Base-by-base conservation (phyloP, 257 asterid species). In the Leptodermis oblonga region DNA sequence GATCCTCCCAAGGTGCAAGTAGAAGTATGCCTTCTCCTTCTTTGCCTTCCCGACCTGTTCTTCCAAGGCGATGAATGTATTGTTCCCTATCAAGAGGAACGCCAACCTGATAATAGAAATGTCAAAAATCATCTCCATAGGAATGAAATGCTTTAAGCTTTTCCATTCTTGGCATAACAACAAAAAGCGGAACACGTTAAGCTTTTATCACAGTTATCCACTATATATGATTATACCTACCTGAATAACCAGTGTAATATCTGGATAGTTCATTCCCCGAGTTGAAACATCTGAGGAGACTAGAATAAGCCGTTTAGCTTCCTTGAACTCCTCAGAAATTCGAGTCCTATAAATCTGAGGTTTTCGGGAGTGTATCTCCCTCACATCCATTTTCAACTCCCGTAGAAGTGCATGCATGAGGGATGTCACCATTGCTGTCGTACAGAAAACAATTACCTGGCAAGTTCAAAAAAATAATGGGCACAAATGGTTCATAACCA, bases 1-100 rank as follows among this genome's bases (percentile, higher is more conserved):
- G 86, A 64, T 91, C 87, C 70, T 94, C 99, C 96, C 96, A 94
- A 33, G 96, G 95, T 53, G 99, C 92, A 78, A 93, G 89, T 80
- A 94, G 42, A 52, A 94, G 70, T 60, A 88, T 67, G 65, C 96
- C 95, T 82, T 86, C 87, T 36, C 97, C 96, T 61, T 68, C 92
- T 80, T 94, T 91, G 70, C 96, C 99, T 75, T 89, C 87, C 43
- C 97, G 78, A 30, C 97, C 99, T 45, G 99, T 91, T 82, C 96
- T 85, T 82, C 97, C 97, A 62, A 94, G 87, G 68, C 96, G 87
- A 74, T 86, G 94, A 46, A 91, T 91, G 72, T 94, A 94, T 70
- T 89, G 97, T 66, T 88, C 97, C 31, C 99, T 79, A 65, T 93
- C 96, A 1, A 73, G 59, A 60, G 99, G 96, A 70, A 93, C 73